These are phyloP conservation scores for Trebouxia sp. DNA, from an alignment of 139 green algal species.

Conservation along the genomic window DNA sequence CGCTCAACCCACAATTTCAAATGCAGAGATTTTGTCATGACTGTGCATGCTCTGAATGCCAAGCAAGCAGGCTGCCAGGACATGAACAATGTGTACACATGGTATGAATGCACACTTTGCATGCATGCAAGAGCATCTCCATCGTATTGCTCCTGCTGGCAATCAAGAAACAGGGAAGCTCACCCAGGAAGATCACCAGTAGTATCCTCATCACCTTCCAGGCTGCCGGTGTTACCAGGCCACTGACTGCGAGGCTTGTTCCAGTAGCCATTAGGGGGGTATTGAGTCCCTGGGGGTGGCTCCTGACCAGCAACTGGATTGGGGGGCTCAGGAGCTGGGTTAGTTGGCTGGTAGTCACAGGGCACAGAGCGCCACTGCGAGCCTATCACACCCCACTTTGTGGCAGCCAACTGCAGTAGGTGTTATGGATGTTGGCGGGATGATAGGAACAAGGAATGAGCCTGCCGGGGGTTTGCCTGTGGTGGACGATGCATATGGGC, in stretches of 20 bases:
- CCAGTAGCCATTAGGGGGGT: neutral
- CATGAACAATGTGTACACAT: no score
- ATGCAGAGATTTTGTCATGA: no score
- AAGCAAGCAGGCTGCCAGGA: no score
- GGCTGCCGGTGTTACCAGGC: slow-evolving; percentile 7
- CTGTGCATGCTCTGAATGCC: no score
- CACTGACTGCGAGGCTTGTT: slow-evolving; percentile 11
- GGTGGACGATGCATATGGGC: slow-evolving; percentile 38
- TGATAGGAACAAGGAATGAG: no score
- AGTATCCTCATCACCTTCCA: neutral
- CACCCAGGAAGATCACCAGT: neutral
- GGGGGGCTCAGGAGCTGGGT: neutral
- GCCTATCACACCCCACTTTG: slow-evolving; percentile 2
- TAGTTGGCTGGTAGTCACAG: slow-evolving; percentile 1
- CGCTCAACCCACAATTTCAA: no score
- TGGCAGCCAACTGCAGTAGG: neutral
- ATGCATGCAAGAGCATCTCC: no score
- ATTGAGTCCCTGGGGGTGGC: neutral
- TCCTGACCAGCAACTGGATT: neutral
- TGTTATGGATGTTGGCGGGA: neutral
- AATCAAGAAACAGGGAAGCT: neutral
- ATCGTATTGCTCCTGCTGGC: no score
- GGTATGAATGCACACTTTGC: no score
- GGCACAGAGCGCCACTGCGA: neutral
- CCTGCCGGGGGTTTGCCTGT: neutral